These are phyloP conservation scores for Acanthamoeba castellanii DNA, from an alignment of 208 protist species.

Conservation along the genomic window DNA sequence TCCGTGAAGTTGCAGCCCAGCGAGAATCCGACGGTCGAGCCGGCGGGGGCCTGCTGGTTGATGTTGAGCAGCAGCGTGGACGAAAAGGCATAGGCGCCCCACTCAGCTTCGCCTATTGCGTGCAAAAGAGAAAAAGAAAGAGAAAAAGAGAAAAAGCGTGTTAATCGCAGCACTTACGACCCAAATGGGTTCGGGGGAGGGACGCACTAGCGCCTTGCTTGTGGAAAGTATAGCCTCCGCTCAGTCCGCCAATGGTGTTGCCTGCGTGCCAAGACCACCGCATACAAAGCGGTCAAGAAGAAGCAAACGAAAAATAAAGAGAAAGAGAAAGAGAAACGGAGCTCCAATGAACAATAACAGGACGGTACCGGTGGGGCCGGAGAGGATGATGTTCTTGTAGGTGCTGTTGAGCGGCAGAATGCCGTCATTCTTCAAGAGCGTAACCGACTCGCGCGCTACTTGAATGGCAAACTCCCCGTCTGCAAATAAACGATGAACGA, in stretches of 20 bases:
- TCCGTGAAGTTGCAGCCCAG: slow-evolving; percentile 16
- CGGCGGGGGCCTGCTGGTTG: background rate
- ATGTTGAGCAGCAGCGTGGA: slow-evolving; percentile 46
- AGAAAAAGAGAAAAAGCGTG: too few species aligned
- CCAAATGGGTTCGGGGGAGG: too few species aligned
- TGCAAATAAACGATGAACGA: background rate
- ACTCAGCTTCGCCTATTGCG: background rate
- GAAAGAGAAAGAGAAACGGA: background rate
- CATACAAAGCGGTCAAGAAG: too few species aligned
- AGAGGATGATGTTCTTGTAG: slow-evolving; percentile 71
- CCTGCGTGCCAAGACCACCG: background rate
- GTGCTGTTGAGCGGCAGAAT: slow-evolving; percentile 55
- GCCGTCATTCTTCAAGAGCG: slow-evolving; percentile 44
- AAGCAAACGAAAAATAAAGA: background rate
- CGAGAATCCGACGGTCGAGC: background rate
- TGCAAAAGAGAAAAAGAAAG: background rate
- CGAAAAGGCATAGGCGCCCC: background rate
- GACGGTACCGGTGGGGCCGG: slow-evolving; percentile 12
- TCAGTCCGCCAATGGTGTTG: slow-evolving; percentile 35
- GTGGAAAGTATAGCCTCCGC: slow-evolving; percentile 33
- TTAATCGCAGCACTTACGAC: too few species aligned
- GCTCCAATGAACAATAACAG: background rate
- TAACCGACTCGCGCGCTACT: slow-evolving; percentile 43
- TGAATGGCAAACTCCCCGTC: slow-evolving; percentile 27
- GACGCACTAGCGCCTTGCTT: background rate